Conservation (phyloP, 257 asterid species). For the Primulina tabacum region DNA sequence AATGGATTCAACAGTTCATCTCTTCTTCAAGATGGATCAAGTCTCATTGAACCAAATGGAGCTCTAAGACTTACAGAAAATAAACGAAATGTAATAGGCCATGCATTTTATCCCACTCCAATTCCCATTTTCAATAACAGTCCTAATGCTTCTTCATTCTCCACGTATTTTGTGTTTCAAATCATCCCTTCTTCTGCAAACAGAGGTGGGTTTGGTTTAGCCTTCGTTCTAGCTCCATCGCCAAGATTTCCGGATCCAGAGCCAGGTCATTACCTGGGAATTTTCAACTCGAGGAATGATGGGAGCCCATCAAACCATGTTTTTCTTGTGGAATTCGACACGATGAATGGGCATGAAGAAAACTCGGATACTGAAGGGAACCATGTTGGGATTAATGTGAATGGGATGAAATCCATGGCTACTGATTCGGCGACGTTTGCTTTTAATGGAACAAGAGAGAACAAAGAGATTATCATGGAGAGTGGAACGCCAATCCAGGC, state of each 20-base stretch:
- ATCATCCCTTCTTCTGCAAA: conserved; percentile 30
- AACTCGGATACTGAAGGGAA: conserved; percentile 32
- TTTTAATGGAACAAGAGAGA: neutral
- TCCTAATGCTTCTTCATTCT: conserved; percentile 39
- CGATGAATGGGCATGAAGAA: conserved; percentile 43
- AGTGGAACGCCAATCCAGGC: conserved; percentile 44
- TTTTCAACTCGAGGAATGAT: conserved; percentile 31
- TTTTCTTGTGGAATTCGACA: conserved; percentile 71
- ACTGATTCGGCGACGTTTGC: conserved; percentile 28
- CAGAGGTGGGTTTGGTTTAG: conserved; percentile 61
- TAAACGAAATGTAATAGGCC: conserved; percentile 39
- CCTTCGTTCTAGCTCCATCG: conserved; percentile 51
- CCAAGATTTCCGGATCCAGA: conserved; percentile 30
- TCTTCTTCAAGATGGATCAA: conserved; percentile 31
- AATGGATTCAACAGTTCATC: conserved; percentile 46
- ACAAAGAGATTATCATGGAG: conserved; percentile 27
- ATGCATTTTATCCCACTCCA: conserved; percentile 45
- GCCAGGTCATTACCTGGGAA: conserved; percentile 48
- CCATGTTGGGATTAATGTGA: conserved; percentile 58
- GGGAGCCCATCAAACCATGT: conserved; percentile 32
- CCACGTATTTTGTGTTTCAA: conserved; percentile 56
- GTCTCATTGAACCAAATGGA: conserved; percentile 31
- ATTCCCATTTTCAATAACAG: conserved; percentile 32
- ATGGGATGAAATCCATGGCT: conserved; percentile 20
- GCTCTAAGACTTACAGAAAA: conserved; percentile 58